Evolutionary conservation across 805 yeast species (phyloP), one percentile per base, ranked within the genome.

Genomic region (Metschnikowia proteae): DNA sequence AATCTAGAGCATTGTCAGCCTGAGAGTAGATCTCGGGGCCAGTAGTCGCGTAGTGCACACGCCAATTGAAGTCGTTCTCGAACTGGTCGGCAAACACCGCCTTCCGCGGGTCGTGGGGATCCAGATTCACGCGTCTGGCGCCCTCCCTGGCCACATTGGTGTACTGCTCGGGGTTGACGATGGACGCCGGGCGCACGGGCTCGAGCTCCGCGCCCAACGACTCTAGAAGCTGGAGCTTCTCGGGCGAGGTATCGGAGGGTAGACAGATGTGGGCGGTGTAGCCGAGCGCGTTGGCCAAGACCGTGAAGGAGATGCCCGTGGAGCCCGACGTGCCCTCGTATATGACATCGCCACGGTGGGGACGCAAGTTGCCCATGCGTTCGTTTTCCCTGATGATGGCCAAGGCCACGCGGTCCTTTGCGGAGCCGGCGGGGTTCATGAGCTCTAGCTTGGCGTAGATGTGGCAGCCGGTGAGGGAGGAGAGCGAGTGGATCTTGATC

Each of bases 291-390:
- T 89, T 82, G 53, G 96, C 88, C n/a, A 94, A 75, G 66, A 90
- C 81, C 0, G 97, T 96, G 58, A 92, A 78, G 1, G 96, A 88
- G 9, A 94, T 94, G 3, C 99, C 99, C 0, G 99, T 92, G 0
- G 97, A 90, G 0, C 99, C 99, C 8, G 94, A 84, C 0, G 99
- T 94, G 6, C 99, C 99, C 69, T 92, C 99, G 64, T 83, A 90
- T 1, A 92, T 85, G 10, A 82, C 73, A 59, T 88, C 94, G 1
- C 87, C 89, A 35, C 65, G 67, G 38, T 79, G 64, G 0, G 88
- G 86, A 4, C 70, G 62, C 35, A 91, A 64, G 5, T 71, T 60
- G 0, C 94, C 94, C 40, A 59, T 43, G 4, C 56, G 47, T 61
- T 88, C 96, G 48, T 86, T 86, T 23, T 80, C 80, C 48, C 80